phyloP scores from a whole-genome alignment of 179 eudicot species.

The Camellia oleifera region DNA sequence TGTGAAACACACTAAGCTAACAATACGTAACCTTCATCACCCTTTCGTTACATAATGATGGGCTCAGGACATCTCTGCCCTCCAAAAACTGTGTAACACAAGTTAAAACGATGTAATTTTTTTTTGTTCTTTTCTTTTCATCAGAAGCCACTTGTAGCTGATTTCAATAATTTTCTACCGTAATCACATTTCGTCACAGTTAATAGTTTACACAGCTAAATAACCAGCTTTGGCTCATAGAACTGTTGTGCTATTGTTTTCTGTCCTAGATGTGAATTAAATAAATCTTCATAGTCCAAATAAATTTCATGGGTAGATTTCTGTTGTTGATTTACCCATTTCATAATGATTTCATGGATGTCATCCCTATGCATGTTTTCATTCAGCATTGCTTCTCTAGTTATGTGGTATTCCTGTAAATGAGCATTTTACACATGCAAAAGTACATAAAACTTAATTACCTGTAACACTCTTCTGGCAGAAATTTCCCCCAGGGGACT shows the following conservation, averaged over 20 bases:
- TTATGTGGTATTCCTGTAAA: neutral
- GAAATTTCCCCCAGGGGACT: conserved; percentile 95
- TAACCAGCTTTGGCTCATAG: neutral
- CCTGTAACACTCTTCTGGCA: conserved; percentile 31
- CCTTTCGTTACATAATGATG: neutral
- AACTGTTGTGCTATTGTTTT: neutral
- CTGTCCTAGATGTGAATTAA: neutral
- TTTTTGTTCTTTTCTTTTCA: neutral
- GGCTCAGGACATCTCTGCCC: neutral
- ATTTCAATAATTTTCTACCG: neutral
- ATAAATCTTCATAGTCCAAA: neutral
- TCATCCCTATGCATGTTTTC: neutral
- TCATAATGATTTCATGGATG: neutral
- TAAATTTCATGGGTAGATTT: neutral
- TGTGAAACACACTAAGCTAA: neutral
- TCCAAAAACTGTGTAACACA: neutral
- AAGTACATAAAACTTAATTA: neutral
- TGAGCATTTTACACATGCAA: neutral
- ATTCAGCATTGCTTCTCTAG: conserved; percentile 1
- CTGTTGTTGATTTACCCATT: neutral
- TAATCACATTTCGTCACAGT: neutral
- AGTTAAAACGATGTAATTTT: neutral
- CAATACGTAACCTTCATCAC: neutral
- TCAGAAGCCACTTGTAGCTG: neutral
- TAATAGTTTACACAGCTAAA: neutral